Base-by-base conservation (phyloP, 441 rosid species). In the Adansonia rubrostipa region DNA sequence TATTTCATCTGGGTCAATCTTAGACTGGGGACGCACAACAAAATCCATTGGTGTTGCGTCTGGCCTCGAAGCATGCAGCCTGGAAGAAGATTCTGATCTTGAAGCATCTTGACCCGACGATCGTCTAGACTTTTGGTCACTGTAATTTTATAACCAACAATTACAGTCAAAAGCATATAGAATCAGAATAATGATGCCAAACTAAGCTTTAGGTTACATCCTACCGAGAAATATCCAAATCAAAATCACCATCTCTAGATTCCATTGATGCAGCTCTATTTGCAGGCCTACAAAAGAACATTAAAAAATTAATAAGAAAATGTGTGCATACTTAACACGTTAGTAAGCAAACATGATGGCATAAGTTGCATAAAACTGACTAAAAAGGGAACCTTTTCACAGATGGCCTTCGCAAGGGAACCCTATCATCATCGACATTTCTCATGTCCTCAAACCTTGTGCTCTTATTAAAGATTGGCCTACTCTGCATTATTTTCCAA, bases 361-460 rank as follows among this genome's bases (percentile, higher is more conserved):
- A 58, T 71, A 20, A 42, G 40, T 22, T 6, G n/a, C 8, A 2
- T 54, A 57, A 78, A 54, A 19, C 36, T 45, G 70, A 72, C 61
- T 47, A 56, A 50, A 7, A 67, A 75, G 7, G 61, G 19, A 88
- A 94, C 99, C 91, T 94, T 84, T 94, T 94, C 74, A 83, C 86
- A 3, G 91, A 15, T 60, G 97, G 95, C 81, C 98, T 90, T 82
- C 98, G 85, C 58, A 80, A 88, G 70, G 94, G 91, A 75, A 78
- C 87, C 78, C 96, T 89, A 61, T 94, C 98, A 77, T 93, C 98
- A 48, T 93, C 98, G 45, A 75, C 68, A 78, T 79, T 86, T 83
- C 97, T 90, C 98, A 94, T 91, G 85, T 94, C 98, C 81, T 96
- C 98, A 84, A 94, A 96, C 87, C 98, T 91, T 71, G 99, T 96